Percentiles rank a stretch among this genome's conserved stretches.
Evolutionary conservation across 2,329 filamentous ascomycete genomes (phyloP).

Genomic region (Penicillium sp.): DNA sequence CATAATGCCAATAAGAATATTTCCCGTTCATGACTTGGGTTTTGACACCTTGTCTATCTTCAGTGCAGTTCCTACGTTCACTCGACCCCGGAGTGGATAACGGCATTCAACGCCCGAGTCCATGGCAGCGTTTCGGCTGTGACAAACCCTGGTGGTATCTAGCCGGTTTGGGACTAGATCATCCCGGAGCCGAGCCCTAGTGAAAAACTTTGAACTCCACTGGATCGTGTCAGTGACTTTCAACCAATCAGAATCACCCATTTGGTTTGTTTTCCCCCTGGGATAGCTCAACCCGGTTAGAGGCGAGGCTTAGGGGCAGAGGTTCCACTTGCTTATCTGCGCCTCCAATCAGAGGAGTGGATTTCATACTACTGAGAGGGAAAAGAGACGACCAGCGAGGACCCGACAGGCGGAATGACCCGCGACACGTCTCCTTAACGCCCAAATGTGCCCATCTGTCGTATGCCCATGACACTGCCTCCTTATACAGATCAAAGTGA

Average conservation of each 20-base stretch:
- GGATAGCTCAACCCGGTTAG: constrained; percentile 12
- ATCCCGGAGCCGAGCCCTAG: constrained; percentile 10
- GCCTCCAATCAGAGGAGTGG: constrained; percentile 14
- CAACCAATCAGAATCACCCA: constrained; percentile 8
- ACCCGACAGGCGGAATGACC: constrained; percentile 1
- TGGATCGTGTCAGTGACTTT: constrained; percentile 18
- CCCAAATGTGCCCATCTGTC: not conserved
- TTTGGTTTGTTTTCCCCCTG: constrained; percentile 6
- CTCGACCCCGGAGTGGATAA: constrained; percentile 18
- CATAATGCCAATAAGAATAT: not conserved
- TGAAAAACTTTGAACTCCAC: constrained; percentile 18
- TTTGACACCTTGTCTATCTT: constrained; percentile 1
- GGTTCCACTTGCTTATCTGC: constrained; percentile 29
- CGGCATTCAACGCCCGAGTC: constrained; percentile 2
- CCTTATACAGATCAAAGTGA: not conserved
- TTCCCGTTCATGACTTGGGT: not conserved
- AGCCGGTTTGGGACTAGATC: constrained; percentile 12
- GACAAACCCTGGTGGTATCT: constrained; percentile 18
- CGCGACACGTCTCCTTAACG: not conserved
- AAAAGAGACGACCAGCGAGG: not conserved
- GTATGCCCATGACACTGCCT: not conserved
- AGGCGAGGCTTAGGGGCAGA: constrained; percentile 11
- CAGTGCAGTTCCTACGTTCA: constrained; percentile 11
- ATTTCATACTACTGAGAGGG: not conserved
- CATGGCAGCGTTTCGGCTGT: constrained; percentile 1